These are phyloP conservation scores for Moesziomyces globuligerus DNA, from an alignment of 1,284 basidiomycete species.

Conservation along the genomic window DNA sequence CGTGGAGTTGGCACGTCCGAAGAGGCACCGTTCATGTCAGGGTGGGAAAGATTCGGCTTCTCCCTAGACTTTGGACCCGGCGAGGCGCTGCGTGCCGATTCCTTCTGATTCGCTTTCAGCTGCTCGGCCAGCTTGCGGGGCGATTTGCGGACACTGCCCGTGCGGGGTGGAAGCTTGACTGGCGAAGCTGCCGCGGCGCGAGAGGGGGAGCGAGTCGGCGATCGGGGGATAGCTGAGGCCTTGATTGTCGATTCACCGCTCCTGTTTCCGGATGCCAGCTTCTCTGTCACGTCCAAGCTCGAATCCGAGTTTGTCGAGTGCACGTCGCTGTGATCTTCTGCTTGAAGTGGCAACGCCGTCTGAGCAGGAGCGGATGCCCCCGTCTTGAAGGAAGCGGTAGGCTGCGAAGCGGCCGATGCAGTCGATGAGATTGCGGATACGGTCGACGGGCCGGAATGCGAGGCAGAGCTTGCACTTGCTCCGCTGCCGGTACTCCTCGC, in stretches of 20 bases:
- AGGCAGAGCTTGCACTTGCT: slow-evolving; percentile 22
- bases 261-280: slow-evolving; percentile 17
- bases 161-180: slow-evolving; percentile 27
- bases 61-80: slow-evolving; percentile 23
- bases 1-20: slow-evolving; percentile 16
- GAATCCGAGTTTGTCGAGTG: slow-evolving; percentile 24
- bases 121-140: slow-evolving; percentile 41
- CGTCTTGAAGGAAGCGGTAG: neutral
- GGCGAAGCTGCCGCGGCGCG: slow-evolving; percentile 29
- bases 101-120: slow-evolving; percentile 14
- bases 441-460: slow-evolving; percentile 10
- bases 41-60: slow-evolving; percentile 15
- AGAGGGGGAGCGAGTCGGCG: slow-evolving; percentile 39
- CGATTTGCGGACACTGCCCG: slow-evolving; percentile 44
- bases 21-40: neutral
- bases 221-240: slow-evolving; percentile 43
- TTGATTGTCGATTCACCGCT: slow-evolving; percentile 48
- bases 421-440: slow-evolving; percentile 12
- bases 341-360: neutral
- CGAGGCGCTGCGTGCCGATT: slow-evolving; percentile 14
- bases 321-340: slow-evolving; percentile 2
- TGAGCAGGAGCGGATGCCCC: neutral
- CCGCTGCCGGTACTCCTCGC: slow-evolving; percentile 36
- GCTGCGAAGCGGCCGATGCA: neutral
- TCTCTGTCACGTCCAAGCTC: slow-evolving; percentile 35